A percentile compares a stretch with the other conserved stretches of the same genome.
Evolutionary conservation across 257 asterid genomes (phyloP).

Genomic region (Solanum sejunctum): DNA sequence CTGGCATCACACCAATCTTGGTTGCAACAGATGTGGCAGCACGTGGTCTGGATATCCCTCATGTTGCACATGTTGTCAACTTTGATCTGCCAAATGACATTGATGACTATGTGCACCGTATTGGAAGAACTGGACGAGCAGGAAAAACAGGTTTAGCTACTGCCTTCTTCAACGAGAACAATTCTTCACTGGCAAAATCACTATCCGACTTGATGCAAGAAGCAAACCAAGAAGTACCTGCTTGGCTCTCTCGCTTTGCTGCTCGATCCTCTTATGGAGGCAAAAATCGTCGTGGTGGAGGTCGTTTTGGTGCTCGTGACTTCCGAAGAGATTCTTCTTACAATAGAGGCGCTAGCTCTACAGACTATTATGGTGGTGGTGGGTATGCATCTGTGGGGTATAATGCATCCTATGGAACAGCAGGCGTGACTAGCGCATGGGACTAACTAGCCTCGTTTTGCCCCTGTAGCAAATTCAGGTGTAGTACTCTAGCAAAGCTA

Average conservation of each 20-base stretch:
- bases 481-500: neutral
- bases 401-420: conserved; percentile 42
- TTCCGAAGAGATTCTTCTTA: conserved; percentile 47
- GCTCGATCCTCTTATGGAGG: conserved; percentile 41
- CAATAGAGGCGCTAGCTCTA: conserved; percentile 27
- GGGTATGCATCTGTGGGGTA: conserved; percentile 30
- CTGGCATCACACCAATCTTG: conserved; percentile 71
- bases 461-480: neutral
- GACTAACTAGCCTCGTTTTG: conserved; percentile 27
- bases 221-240: conserved; percentile 94
- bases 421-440: conserved; percentile 70
- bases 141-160: conserved; percentile 89
- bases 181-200: conserved; percentile 61
- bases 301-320: conserved; percentile 74
- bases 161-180: conserved; percentile 79
- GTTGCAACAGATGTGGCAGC: conserved; percentile 98
- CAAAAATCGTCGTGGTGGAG: conserved; percentile 61
- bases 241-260: conserved; percentile 79
- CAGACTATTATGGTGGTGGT: conserved; percentile 51
- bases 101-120: conserved; percentile 92
- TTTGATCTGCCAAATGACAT: conserved; percentile 92
- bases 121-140: conserved; percentile 93
- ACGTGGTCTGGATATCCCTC: conserved; percentile 96
- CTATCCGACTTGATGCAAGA: conserved; percentile 86
- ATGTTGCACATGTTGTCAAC: conserved; percentile 87